A percentile compares a stretch with the other conserved stretches of the same genome.
Conservation (phyloP, 2,329 filamentous ascomycete species). For the Fusarium scirpi region DNA sequence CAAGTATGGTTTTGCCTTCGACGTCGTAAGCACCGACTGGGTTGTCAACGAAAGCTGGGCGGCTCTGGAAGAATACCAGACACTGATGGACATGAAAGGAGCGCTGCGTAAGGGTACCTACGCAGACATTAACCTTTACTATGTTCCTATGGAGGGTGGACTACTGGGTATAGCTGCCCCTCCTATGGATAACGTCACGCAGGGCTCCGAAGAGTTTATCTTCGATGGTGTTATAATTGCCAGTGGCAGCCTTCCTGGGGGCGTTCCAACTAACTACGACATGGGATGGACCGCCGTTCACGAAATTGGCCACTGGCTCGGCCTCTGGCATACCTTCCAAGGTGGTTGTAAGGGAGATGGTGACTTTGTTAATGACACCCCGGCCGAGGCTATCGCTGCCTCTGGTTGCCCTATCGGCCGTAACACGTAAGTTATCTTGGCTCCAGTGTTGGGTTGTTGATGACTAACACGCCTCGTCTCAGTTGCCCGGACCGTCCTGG, state of each 20-base stretch:
- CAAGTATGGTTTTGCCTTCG: background rate
- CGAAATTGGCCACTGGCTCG: background rate
- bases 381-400: background rate
- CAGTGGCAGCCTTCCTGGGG: background rate
- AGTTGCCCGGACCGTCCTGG: background rate
- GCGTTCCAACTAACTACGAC: background rate
- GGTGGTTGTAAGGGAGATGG: background rate
- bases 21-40: background rate
- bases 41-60: background rate
- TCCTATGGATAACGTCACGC: background rate
- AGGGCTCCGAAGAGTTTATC: background rate
- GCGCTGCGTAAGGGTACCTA: background rate
- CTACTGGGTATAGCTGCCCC: background rate
- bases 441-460: background rate
- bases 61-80: background rate
- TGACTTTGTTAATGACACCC: background rate
- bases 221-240: background rate
- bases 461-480: rapidly evolving
- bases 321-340: background rate
- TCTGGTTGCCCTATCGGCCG: background rate
- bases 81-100: background rate
- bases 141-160: background rate
- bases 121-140: background rate
- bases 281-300: background rate
- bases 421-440: background rate